Evolutionary conservation across 345 rosid genomes (phyloP).

Genomic region (Passiflora organensis): DNA sequence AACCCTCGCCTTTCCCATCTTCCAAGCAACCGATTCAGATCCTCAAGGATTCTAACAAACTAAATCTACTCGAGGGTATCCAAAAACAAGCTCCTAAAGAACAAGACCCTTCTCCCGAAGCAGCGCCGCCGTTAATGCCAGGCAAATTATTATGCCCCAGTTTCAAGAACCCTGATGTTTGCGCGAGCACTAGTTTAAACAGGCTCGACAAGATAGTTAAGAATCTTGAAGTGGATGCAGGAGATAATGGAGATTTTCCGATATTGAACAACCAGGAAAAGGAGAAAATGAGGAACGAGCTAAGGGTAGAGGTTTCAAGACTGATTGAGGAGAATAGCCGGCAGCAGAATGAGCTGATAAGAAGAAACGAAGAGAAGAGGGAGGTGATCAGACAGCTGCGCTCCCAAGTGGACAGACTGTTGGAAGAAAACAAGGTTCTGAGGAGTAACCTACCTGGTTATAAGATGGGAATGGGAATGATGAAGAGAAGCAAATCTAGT

Average conservation of each 20-base stretch:
- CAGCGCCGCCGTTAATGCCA: background rate
- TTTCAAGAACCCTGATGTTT: background rate
- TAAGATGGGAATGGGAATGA: background rate
- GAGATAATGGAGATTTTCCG: background rate
- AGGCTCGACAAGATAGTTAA: background rate
- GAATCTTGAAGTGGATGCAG: conserved; percentile 1
- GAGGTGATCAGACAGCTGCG: conserved; percentile 25
- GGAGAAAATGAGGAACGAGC: conserved; percentile 13
- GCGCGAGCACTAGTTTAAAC: background rate
- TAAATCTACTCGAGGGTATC: background rate
- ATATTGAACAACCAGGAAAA: background rate
- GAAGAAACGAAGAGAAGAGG: conserved; percentile 33
- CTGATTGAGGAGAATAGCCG: conserved; percentile 18
- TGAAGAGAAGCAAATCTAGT: background rate
- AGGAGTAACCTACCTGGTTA: conserved; percentile 5
- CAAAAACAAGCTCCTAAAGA: background rate
- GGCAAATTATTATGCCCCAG: no score
- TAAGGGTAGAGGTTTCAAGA: conserved; percentile 13
- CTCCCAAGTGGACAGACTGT: conserved; percentile 11
- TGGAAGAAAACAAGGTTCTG: conserved; percentile 15
- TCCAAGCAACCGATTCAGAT: background rate
- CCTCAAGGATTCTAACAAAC: background rate
- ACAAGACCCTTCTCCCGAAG: background rate
- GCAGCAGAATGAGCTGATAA: conserved; percentile 25
- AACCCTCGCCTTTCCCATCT: conserved; percentile 4